Percentiles rank a stretch among this genome's conserved stretches.
phyloP scores from a whole-genome alignment of 1,284 basidiomycete species.

The Chalciporus sp. region DNA sequence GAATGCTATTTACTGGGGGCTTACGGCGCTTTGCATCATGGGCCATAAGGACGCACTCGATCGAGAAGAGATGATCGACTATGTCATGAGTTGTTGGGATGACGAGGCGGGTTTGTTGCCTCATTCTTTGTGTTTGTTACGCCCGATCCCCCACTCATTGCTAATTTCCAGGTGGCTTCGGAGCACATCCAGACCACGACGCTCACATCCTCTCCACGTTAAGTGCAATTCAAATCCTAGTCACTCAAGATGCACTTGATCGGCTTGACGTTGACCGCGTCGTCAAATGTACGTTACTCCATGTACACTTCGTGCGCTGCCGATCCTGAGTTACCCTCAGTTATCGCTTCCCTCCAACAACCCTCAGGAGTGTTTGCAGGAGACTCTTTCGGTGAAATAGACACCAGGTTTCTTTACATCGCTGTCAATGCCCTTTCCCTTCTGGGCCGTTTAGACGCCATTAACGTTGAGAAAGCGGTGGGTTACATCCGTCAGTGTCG shows the following conservation, averaged over 20 bases:
- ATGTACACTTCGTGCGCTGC: background rate
- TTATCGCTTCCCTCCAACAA: slow-evolving; percentile 81
- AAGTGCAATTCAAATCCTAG: slow-evolving; percentile 90
- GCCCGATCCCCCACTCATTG: slow-evolving; percentile 1
- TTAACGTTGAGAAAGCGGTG: slow-evolving; percentile 69
- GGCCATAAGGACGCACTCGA: slow-evolving; percentile 76
- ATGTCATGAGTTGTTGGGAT: slow-evolving; percentile 95
- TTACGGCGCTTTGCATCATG: slow-evolving; percentile 87
- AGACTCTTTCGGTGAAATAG: slow-evolving; percentile 87
- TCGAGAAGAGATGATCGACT: slow-evolving; percentile 83
- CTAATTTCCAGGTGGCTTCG: slow-evolving; percentile 76
- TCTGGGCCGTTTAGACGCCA: slow-evolving; percentile 67
- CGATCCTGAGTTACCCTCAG: slow-evolving; percentile 43
- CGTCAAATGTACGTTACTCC: slow-evolving; percentile 59
- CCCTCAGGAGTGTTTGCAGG: slow-evolving; percentile 90
- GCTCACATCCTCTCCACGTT: slow-evolving; percentile 87
- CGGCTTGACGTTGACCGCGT: slow-evolving; percentile 71
- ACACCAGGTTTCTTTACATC: slow-evolving; percentile 92
- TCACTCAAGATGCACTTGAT: slow-evolving; percentile 83
- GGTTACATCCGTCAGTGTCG: slow-evolving; percentile 76
- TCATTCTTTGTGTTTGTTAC: background rate
- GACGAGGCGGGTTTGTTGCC: slow-evolving; percentile 73
- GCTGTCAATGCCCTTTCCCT: slow-evolving; percentile 83
- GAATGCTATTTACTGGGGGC: slow-evolving; percentile 97
- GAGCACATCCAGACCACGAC: slow-evolving; percentile 92